Evolutionary conservation across 306 rosid genomes (phyloP), one percentile per base, ranked within the genome.

Genomic region (Medicago ruthenica): DNA sequence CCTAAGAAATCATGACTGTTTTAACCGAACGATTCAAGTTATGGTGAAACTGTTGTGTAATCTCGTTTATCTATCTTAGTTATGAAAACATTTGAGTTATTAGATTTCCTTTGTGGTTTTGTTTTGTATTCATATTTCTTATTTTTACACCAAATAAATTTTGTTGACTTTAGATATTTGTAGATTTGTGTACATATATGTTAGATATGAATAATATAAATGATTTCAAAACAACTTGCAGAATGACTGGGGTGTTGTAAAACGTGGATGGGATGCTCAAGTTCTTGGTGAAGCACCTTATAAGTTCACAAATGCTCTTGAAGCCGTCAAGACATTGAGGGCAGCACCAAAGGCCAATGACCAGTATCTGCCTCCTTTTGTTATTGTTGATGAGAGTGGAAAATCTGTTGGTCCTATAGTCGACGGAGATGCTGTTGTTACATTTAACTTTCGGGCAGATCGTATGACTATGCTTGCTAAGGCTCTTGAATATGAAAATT

Each of bases 181-280:
- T 27, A 27, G 31, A 27, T 27, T 4, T 27, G 31, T 27, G 31
- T 57, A 24, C 15, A 44, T 71, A 22, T 18, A 18, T 66, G 51
- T 18, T 41, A 18, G 11, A 12, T 66, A 18, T 36, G 24, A 36
- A n/a, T 51, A 51, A 51, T 31, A 9, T 31, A 16, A 57, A 20
- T 66, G 79, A 47, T 73, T 65, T 58, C 31, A 14, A 47, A 67
- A 72, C 71, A 37, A 77, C 57, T 62, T 90, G 68, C 90, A 96
- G 99, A 96, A 96, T 82, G 99, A 96, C 68, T 96, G 99, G 99
- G 53, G 45, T 17, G 99, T 96, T 67, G 97, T 96, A 82, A 96
- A 96, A 75, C 89, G 99, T 47, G 99, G 99, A n/a, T 96, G 99
- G 99, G 93, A 96, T 86, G 99, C 99, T 64, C 99, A 96, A 81